Evolutionary conservation across 169 alveolate genomes (phyloP).

Genomic region (Plasmodium cynomolgi): DNA sequence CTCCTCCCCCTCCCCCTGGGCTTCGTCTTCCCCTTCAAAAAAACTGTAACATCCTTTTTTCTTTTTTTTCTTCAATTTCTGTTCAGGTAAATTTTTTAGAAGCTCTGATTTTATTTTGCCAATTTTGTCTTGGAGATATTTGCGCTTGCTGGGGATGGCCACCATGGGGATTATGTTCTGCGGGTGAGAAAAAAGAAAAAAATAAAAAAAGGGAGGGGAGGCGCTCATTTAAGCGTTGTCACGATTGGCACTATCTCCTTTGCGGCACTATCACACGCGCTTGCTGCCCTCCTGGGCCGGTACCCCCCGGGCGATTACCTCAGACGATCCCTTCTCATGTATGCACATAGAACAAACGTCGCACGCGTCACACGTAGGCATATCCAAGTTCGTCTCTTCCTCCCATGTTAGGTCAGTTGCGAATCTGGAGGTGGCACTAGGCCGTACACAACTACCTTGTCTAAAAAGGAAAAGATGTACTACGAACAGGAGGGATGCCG

Average conservation of each 20-base stretch:
- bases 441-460: background rate
- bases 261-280: background rate
- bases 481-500: slow-evolving; percentile 5
- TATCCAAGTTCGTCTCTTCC: background rate
- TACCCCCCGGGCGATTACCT: background rate
- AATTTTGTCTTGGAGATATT: slow-evolving; percentile 16
- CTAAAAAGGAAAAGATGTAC: slow-evolving; percentile 11
- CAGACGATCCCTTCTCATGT: slow-evolving; percentile 42
- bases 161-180: slow-evolving; percentile 62
- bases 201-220: background rate
- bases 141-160: slow-evolving; percentile 59
- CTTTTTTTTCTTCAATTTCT: background rate
- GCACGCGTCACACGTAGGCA: slow-evolving; percentile 34
- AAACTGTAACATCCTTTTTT: slow-evolving; percentile 23
- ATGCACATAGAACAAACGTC: slow-evolving; percentile 23
- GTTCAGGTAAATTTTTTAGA: background rate
- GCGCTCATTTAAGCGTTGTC: background rate
- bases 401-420: background rate
- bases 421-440: background rate
- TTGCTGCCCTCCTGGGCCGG: background rate
- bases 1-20: background rate
- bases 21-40: slow-evolving; percentile 15
- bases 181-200: background rate
- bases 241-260: background rate
- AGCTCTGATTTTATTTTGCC: background rate